Evolutionary conservation across 2,329 filamentous ascomycete genomes (phyloP).

Genomic region (Lasiodiplodia sp.): DNA sequence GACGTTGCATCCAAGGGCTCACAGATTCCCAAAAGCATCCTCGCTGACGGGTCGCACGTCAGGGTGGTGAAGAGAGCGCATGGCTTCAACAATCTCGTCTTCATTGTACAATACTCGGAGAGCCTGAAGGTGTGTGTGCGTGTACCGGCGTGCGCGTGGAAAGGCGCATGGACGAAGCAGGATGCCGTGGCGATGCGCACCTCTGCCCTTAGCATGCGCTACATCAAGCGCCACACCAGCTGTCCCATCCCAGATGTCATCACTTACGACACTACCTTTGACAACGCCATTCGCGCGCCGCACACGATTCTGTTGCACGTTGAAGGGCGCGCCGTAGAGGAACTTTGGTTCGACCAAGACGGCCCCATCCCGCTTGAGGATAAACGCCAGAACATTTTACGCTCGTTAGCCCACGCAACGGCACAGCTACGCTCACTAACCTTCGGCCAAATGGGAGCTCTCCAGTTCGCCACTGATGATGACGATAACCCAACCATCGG

Average conservation of each 20-base stretch:
- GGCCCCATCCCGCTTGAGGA: constrained; percentile 12
- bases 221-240: constrained; percentile 21
- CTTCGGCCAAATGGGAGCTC: constrained; percentile 33
- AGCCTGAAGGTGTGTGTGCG: constrained; percentile 17
- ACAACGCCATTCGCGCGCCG: constrained; percentile 22
- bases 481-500: constrained; percentile 15
- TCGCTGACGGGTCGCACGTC: constrained; percentile 2
- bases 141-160: constrained; percentile 14
- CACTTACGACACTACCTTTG: constrained; percentile 17
- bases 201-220: constrained; percentile 18
- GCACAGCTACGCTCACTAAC: constrained; percentile 30
- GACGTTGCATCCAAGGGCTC: constrained; percentile 1
- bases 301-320: neutral
- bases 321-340: neutral
- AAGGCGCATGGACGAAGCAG: constrained; percentile 9
- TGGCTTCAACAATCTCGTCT: constrained; percentile 20
- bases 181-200: neutral
- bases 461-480: constrained; percentile 24
- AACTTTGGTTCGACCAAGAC: constrained; percentile 8
- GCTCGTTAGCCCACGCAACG: constrained; percentile 32
- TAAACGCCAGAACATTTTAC: constrained; percentile 33
- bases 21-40: neutral
- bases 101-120: constrained; percentile 10
- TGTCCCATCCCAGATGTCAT: constrained; percentile 12
- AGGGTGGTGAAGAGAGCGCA: constrained; percentile 3